Evolutionary conservation across 768 basidiomycete species (phyloP).

Genomic region (Melanogaster broomeanus): DNA sequence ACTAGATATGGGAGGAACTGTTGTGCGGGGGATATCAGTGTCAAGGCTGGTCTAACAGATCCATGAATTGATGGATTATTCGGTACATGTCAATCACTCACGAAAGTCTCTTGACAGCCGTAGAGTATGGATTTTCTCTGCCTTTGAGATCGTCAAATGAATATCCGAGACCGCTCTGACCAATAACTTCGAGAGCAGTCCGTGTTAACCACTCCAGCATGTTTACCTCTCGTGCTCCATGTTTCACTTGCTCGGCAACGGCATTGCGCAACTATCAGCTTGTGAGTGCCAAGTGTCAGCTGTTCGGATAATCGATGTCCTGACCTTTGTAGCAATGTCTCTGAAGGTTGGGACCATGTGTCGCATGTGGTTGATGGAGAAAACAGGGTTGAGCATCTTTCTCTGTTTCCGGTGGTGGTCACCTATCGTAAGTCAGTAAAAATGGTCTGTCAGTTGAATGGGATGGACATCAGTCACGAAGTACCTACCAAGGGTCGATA

Average conservation of each 20-base stretch:
- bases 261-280: too few species aligned
- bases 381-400: conserved; percentile 49
- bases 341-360: conserved; percentile 46
- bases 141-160: conserved; percentile 34
- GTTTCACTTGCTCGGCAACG: too few species aligned
- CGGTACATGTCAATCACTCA: too few species aligned
- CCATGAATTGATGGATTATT: too few species aligned
- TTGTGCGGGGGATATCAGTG: too few species aligned
- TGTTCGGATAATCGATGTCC: too few species aligned
- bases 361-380: conserved; percentile 47
- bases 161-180: conserved; percentile 43
- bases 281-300: too few species aligned
- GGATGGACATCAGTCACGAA: conserved; percentile 11
- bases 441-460: conserved; percentile 9
- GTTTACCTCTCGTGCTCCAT: too few species aligned
- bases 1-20: too few species aligned
- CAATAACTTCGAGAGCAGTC: conserved; percentile 45
- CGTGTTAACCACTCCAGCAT: too few species aligned
- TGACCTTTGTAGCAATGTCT: conserved; percentile 45
- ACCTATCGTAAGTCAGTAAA: conserved; percentile 22
- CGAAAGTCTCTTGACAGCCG: neutral
- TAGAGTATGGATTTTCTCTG: neutral
- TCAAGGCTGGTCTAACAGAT: too few species aligned
- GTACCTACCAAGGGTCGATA: conserved; percentile 45
- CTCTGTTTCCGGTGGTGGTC: too few species aligned